Evolutionary conservation across 257 asterid genomes (phyloP).

Genomic region (Solanum paucissectum): DNA sequence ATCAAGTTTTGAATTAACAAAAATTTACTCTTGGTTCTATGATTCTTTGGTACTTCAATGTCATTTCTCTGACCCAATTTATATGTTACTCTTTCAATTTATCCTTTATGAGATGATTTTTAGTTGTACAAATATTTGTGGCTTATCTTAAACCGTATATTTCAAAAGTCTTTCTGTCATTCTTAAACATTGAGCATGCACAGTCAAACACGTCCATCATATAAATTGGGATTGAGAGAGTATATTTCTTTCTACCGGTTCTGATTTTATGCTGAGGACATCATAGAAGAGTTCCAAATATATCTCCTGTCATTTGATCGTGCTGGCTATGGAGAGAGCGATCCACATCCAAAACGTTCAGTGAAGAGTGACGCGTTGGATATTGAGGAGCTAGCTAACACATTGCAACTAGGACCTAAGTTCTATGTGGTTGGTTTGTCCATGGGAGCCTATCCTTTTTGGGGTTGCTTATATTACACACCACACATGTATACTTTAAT

Average conservation of each 20-base stretch:
- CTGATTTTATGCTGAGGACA: constrained; percentile 28
- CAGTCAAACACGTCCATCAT: too few species aligned
- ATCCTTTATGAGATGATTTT: too few species aligned
- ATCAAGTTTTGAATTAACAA: not conserved
- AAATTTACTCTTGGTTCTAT: too few species aligned
- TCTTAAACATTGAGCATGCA: too few species aligned
- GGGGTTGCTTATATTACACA: constrained; percentile 57
- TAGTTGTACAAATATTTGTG: too few species aligned
- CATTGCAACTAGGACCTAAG: constrained; percentile 53
- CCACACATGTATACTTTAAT: constrained; percentile 40
- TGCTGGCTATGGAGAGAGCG: constrained; percentile 89
- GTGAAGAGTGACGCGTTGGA: constrained; percentile 71
- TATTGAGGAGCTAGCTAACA: constrained; percentile 69
- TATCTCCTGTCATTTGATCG: constrained; percentile 69
- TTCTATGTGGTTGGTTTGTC: constrained; percentile 60
- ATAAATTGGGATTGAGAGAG: too few species aligned
- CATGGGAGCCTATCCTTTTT: constrained; percentile 57
- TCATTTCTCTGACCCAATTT: not conserved
- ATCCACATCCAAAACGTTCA: constrained; percentile 58
- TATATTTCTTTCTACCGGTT: not conserved
- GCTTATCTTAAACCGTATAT: too few species aligned
- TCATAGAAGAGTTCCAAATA: constrained; percentile 35
- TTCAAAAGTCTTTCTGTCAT: too few species aligned
- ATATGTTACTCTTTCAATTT: too few species aligned
- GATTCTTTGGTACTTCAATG: not conserved